These are phyloP conservation scores for Gossypium stocksii DNA, from an alignment of 345 rosid genomes.

Conservation along the genomic window DNA sequence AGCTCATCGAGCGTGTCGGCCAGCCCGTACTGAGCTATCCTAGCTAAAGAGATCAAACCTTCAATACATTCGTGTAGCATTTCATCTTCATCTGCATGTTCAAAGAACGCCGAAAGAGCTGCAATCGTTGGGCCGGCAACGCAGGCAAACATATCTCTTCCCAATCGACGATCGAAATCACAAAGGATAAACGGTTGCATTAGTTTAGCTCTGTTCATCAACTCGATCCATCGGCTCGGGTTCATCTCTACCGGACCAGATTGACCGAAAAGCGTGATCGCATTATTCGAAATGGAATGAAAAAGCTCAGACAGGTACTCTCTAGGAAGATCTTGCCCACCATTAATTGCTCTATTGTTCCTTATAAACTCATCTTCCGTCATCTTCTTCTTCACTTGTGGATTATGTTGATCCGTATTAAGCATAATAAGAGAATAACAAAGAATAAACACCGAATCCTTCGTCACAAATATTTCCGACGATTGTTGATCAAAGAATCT, in stretches of 20 bases:
- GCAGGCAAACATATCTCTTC: constrained; percentile 85
- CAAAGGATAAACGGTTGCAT: constrained; percentile 43
- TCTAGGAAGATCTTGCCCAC: constrained; percentile 81
- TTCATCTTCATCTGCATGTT: constrained; percentile 87
- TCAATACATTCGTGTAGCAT: constrained; percentile 84
- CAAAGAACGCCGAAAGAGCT: constrained; percentile 77
- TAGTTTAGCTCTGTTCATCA: constrained; percentile 50
- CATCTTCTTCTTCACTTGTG: constrained; percentile 91
- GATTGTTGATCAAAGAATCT: constrained; percentile 66
- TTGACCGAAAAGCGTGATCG: constrained; percentile 49
- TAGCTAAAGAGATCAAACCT: constrained; percentile 73
- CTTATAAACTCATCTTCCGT: constrained; percentile 91
- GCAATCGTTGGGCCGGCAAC: constrained; percentile 86
- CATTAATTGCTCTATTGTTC: constrained; percentile 82
- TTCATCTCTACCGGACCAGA: constrained; percentile 56
- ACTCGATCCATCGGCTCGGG: constrained; percentile 75
- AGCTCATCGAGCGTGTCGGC: constrained; percentile 89
- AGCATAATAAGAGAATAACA: constrained; percentile 95
- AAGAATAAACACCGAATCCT: constrained; percentile 67
- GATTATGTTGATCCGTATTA: constrained; percentile 89
- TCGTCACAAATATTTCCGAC: constrained; percentile 56
- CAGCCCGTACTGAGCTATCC: constrained; percentile 73
- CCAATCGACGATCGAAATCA: constrained; percentile 63
- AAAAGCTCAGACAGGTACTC: constrained; percentile 85
- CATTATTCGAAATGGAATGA: constrained; percentile 59